Evolutionary conservation across 2,329 filamentous ascomycete species (phyloP).

Genomic region (Colletotrichum karsti): DNA sequence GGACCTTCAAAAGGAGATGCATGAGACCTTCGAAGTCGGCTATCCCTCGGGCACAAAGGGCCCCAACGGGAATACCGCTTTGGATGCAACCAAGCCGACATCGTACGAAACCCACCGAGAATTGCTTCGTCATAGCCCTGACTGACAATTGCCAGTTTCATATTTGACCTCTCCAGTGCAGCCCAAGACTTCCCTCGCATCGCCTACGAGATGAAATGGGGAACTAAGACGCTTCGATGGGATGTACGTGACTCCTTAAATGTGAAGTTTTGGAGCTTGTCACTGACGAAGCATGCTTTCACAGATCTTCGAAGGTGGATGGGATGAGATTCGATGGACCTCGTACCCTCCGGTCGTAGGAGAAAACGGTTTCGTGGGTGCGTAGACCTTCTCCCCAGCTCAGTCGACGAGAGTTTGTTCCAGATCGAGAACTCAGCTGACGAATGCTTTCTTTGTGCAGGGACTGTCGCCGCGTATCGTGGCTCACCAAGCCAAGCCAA

Average conservation of each 20-base stretch:
- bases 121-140: no score
- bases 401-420: no score
- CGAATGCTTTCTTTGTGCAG: not conserved
- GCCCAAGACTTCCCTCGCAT: conserved; percentile 36
- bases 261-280: not conserved
- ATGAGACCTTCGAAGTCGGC: conserved; percentile 4
- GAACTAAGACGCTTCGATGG: conserved; percentile 35
- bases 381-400: not conserved
- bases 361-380: conserved; percentile 47
- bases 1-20: conserved; percentile 7
- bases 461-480: not conserved
- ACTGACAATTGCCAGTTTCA: conserved; percentile 28
- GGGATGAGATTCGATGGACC: conserved; percentile 47
- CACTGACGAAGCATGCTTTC: not conserved
- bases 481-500: not conserved
- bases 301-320: conserved; percentile 47
- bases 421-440: not conserved
- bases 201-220: conserved; percentile 31
- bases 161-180: conserved; percentile 33
- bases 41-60: conserved; percentile 15
- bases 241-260: conserved; percentile 21
- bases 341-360: conserved; percentile 48
- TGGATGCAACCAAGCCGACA: not conserved
- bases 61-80: not conserved
- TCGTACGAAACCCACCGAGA: not conserved